phyloP scores from a whole-genome alignment of 2,329 filamentous ascomycete species.

The Fusarium oligoseptatum region DNA sequence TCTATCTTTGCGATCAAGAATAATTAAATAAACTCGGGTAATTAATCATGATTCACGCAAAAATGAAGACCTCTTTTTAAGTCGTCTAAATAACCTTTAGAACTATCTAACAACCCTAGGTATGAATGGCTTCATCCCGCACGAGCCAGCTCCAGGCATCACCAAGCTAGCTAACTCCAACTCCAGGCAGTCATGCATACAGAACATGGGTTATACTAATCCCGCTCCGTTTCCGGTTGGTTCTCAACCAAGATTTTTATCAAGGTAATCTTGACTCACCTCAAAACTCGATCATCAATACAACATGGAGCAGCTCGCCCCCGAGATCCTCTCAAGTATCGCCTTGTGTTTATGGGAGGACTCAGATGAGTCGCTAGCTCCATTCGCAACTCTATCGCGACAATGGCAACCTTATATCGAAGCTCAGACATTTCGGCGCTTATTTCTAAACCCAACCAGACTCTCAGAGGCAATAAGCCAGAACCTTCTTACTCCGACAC shows the following conservation, averaged over 20 bases:
- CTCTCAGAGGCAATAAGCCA: neutral
- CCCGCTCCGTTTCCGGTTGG: neutral
- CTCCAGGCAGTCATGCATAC: neutral
- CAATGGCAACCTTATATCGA: neutral
- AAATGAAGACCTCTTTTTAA: too few species aligned
- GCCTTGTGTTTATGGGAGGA: neutral
- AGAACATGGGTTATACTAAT: neutral
- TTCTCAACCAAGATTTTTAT: neutral
- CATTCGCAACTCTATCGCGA: neutral
- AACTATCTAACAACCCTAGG: too few species aligned
- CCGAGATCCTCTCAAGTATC: neutral
- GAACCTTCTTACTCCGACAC: neutral
- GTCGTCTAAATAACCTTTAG: too few species aligned
- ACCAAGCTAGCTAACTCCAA: neutral
- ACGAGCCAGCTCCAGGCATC: neutral
- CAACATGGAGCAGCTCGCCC: neutral
- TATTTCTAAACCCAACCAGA: neutral
- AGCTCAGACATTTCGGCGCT: neutral
- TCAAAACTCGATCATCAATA: neutral
- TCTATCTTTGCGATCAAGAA: neutral
- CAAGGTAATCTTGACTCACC: neutral
- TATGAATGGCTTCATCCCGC: neutral
- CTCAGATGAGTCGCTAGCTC: neutral
- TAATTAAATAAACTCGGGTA: too few species aligned
- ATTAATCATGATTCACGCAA: too few species aligned